These are phyloP conservation scores for Malus asiatica DNA, from an alignment of 306 rosid species.

Conservation along the genomic window DNA sequence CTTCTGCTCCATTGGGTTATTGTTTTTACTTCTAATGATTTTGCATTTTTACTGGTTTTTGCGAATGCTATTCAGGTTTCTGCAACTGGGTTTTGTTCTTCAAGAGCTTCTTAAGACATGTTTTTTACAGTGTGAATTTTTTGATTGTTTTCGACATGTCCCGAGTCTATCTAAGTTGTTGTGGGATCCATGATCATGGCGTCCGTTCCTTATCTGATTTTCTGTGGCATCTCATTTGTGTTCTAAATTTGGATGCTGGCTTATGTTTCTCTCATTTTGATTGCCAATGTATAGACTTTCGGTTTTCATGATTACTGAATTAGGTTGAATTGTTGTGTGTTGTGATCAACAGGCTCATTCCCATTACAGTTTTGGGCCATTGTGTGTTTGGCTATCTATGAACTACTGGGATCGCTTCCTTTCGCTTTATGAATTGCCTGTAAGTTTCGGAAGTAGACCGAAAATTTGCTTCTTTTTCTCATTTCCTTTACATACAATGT, in stretches of 20 bases:
- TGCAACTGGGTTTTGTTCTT: slow-evolving; percentile 16
- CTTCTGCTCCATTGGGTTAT: slow-evolving; percentile 18
- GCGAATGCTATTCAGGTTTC: slow-evolving; percentile 1
- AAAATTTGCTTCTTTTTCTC: slow-evolving; percentile 3
- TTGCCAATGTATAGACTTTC: neutral
- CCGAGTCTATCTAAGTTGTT: slow-evolving; percentile 9
- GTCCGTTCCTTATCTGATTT: neutral
- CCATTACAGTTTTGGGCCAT: slow-evolving; percentile 48
- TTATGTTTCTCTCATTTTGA: neutral
- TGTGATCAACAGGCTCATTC: slow-evolving; percentile 56
- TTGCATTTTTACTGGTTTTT: neutral
- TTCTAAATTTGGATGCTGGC: slow-evolving; percentile 5
- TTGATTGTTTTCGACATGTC: slow-evolving; percentile 15
- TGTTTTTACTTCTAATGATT: neutral
- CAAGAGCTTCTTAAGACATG: neutral
- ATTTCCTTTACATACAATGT: neutral
- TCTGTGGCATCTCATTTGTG: neutral
- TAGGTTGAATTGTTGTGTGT: slow-evolving; percentile 6
- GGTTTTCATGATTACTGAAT: slow-evolving; percentile 12
- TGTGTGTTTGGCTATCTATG: slow-evolving; percentile 44
- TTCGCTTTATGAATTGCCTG: slow-evolving; percentile 46
- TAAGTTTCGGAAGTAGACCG: slow-evolving; percentile 30
- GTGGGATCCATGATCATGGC: slow-evolving; percentile 8
- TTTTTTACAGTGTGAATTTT: slow-evolving; percentile 1
- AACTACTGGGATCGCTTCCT: slow-evolving; percentile 83